Evolutionary conservation across 331 rosid species (phyloP).

Genomic region (Malus hybrid): DNA sequence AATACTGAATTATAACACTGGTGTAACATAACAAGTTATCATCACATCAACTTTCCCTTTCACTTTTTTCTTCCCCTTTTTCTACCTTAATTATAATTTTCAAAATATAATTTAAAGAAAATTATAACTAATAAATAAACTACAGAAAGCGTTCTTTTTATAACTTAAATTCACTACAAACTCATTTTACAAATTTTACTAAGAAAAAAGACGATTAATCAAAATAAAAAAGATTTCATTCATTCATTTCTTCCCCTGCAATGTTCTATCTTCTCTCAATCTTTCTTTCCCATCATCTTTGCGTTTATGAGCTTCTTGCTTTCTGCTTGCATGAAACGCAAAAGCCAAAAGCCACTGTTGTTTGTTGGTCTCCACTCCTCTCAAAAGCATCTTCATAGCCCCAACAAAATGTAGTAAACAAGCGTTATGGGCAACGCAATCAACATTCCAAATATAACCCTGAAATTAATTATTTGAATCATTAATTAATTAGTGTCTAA

Average conservation of each 20-base stretch:
- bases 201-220: conserved; percentile 23
- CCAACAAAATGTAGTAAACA: conserved; percentile 69
- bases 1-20: background rate
- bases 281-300: conserved; percentile 2
- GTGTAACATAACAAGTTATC: too few species aligned
- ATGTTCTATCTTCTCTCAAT: background rate
- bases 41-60: conserved; percentile 8
- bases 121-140: conserved; percentile 10
- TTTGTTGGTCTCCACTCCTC: background rate
- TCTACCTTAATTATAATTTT: conserved; percentile 2
- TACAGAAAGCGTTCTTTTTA: conserved; percentile 14
- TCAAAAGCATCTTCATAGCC: conserved; percentile 33
- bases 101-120: conserved; percentile 3
- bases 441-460: conserved; percentile 77
- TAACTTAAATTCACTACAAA: conserved; percentile 45
- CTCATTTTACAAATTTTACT: conserved; percentile 53
- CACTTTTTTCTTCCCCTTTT: conserved; percentile 1
- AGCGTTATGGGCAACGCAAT: conserved; percentile 78
- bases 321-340: background rate
- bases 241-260: conserved; percentile 9
- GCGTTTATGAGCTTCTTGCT: conserved; percentile 4
- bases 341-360: background rate
- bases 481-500: background rate
- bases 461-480: conserved; percentile 22
- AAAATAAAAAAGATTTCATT: conserved; percentile 17